Evolutionary conservation across 1,139 yeast genomes (phyloP).

Genomic region (Sugiyamaella grinbergsii): DNA sequence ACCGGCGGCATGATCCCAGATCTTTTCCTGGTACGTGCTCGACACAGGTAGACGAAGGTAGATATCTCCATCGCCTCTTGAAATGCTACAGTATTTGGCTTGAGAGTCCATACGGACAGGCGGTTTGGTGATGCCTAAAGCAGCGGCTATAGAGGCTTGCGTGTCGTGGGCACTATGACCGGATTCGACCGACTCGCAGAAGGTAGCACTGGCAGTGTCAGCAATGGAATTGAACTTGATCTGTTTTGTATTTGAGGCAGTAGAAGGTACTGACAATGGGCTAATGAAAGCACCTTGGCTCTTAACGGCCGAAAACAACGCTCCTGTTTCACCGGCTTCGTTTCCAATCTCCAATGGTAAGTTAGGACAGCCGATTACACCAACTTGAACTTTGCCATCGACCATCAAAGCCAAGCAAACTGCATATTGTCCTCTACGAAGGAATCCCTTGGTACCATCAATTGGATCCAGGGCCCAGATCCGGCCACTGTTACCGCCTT

Average conservation of each 20-base stretch:
- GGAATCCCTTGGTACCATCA: conserved; percentile 96
- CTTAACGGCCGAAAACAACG: conserved; percentile 73
- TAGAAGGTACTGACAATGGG: conserved; percentile 31
- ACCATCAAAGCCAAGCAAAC: conserved; percentile 89
- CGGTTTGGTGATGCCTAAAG: conserved; percentile 61
- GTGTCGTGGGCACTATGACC: conserved; percentile 92
- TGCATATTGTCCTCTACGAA: conserved; percentile 95
- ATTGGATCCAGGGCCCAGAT: conserved; percentile 98
- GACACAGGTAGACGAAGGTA: conserved; percentile 85
- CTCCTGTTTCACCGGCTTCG: conserved; percentile 48
- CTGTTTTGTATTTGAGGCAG: conserved; percentile 24
- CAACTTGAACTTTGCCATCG: conserved; percentile 80
- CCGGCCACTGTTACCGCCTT: conserved; percentile 77
- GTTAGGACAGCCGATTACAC: conserved; percentile 97
- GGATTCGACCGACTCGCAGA: conserved; percentile 95
- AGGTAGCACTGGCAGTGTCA: conserved; percentile 54
- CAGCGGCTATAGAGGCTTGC: conserved; percentile 72
- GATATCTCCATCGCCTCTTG: conserved; percentile 90
- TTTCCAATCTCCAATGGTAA: conserved; percentile 52
- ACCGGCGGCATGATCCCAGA: conserved; percentile 99
- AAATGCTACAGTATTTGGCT: conserved; percentile 88
- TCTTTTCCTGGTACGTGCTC: conserved; percentile 80
- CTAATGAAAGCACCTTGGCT: conserved; percentile 65
- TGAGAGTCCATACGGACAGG: conserved; percentile 77
- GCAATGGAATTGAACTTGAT: conserved; percentile 41